Evolutionary conservation across 1,284 basidiomycete genomes (phyloP).

Genomic region (Boletus calvinii): DNA sequence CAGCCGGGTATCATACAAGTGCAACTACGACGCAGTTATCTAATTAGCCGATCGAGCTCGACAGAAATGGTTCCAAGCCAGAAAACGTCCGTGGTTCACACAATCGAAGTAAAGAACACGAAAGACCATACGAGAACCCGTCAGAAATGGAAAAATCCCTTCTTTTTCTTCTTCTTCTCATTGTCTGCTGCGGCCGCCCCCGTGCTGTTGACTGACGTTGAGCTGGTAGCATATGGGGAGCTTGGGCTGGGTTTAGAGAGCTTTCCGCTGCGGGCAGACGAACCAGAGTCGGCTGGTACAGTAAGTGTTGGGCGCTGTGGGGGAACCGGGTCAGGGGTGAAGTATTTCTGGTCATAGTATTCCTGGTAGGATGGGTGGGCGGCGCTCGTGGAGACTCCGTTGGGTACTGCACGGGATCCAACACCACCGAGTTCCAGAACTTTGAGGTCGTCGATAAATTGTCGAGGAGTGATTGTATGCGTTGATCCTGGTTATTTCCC

Average conservation of each 20-base stretch:
- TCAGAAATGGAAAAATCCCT: slow-evolving; percentile 70
- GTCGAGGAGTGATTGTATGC: slow-evolving; percentile 80
- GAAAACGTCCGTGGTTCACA: background rate
- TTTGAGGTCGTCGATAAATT: slow-evolving; percentile 86
- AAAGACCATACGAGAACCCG: background rate
- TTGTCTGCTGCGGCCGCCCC: slow-evolving; percentile 37
- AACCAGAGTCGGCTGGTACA: slow-evolving; percentile 34
- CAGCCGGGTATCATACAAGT: slow-evolving; percentile 17
- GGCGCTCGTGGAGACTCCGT: slow-evolving; percentile 55
- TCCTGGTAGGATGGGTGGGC: slow-evolving; percentile 60
- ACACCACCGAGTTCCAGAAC: slow-evolving; percentile 77
- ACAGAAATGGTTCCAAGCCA: background rate
- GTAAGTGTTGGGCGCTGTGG: slow-evolving; percentile 38
- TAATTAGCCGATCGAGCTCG: background rate
- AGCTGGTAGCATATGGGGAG: slow-evolving; percentile 50
- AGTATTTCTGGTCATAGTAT: slow-evolving; percentile 78
- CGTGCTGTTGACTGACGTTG: slow-evolving; percentile 45
- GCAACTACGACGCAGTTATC: slow-evolving; percentile 1
- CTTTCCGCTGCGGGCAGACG: slow-evolving; percentile 31
- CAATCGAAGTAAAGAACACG: background rate
- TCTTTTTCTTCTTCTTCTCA: slow-evolving; percentile 79
- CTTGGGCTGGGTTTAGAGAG: slow-evolving; percentile 37
- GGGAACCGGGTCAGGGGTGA: slow-evolving; percentile 59
- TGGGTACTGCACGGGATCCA: slow-evolving; percentile 71
- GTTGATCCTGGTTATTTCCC: slow-evolving; percentile 72